Evolutionary conservation across 2,329 filamentous ascomycete species (phyloP).

Genomic region (Chalaropsis ovoidea): DNA sequence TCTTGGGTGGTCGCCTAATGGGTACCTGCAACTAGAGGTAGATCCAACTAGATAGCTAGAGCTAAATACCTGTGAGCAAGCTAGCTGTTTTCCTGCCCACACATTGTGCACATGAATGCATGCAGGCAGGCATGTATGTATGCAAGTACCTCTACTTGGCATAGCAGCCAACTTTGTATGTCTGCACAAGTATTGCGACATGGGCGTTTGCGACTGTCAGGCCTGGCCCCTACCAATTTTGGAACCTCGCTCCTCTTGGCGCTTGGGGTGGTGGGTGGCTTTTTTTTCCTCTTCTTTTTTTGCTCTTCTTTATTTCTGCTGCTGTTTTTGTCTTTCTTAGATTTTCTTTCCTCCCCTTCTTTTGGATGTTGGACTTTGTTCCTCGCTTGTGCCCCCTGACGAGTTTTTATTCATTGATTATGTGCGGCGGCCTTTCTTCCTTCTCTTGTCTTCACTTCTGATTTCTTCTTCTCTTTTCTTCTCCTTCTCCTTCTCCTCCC

Average conservation of each 20-base stretch:
- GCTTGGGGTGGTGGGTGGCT: constrained; percentile 15
- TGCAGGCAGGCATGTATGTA: background rate
- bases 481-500: background rate
- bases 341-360: constrained; percentile 14
- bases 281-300: constrained; percentile 14
- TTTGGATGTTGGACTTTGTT: constrained; percentile 9
- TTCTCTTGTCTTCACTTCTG: constrained; percentile 13
- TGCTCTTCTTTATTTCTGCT: background rate
- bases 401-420: constrained; percentile 7
- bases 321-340: constrained; percentile 1
- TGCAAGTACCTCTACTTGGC: constrained; percentile 7
- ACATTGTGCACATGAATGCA: background rate
- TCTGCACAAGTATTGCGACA: constrained; percentile 8
- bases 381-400: constrained; percentile 13
- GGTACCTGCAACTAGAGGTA: background rate
- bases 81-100: background rate
- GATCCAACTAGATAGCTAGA: background rate
- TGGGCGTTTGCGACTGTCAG: constrained; percentile 1
- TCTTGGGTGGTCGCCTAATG: background rate
- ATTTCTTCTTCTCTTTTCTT: constrained; percentile 5
- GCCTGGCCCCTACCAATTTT: background rate
- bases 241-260: constrained; percentile 10
- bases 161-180: background rate
- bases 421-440: background rate
- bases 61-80: background rate